Evolutionary conservation across 495 filamentous ascomycete genomes (phyloP).

Genomic region (Penicillium diatomitis): DNA sequence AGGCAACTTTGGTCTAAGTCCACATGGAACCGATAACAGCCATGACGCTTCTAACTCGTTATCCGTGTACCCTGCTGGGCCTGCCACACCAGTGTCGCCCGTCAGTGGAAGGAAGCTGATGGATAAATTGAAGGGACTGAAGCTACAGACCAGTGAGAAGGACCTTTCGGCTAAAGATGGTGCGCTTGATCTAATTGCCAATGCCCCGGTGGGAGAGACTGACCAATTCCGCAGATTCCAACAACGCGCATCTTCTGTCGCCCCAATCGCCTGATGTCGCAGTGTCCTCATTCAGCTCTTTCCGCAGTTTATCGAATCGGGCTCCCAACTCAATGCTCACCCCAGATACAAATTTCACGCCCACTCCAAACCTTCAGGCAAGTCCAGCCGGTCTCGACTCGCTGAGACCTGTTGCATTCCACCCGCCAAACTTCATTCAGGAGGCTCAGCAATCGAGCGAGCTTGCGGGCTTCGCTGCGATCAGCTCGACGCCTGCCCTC

Average conservation of each 20-base stretch:
- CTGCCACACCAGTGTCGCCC: constrained; percentile 49
- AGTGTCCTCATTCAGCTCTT: constrained; percentile 52
- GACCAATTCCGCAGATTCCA: background rate
- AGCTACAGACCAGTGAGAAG: constrained; percentile 58
- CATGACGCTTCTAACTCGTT: constrained; percentile 9
- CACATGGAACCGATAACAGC: constrained; percentile 11
- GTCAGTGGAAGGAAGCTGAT: constrained; percentile 52
- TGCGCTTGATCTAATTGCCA: constrained; percentile 11
- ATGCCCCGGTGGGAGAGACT: no score
- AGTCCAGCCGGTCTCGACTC: constrained; percentile 8
- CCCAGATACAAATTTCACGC: constrained; percentile 19
- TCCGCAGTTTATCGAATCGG: constrained; percentile 30
- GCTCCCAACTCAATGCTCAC: constrained; percentile 16
- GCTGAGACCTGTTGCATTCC: constrained; percentile 25
- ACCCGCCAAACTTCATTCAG: constrained; percentile 34
- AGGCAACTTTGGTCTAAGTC: constrained; percentile 58
- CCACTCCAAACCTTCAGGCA: constrained; percentile 8
- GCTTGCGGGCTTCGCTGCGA: constrained; percentile 25
- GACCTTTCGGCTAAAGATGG: constrained; percentile 44
- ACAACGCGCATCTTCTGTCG: constrained; percentile 40
- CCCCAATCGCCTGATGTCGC: constrained; percentile 56
- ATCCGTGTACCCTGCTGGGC: constrained; percentile 10
- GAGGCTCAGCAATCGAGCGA: constrained; percentile 29
- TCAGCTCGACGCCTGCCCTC: no score
- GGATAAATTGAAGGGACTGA: constrained; percentile 69